Evolutionary conservation across 768 basidiomycete species (phyloP), one percentile per base, ranked within the genome.

Genomic region (Arthromyces matolae): DNA sequence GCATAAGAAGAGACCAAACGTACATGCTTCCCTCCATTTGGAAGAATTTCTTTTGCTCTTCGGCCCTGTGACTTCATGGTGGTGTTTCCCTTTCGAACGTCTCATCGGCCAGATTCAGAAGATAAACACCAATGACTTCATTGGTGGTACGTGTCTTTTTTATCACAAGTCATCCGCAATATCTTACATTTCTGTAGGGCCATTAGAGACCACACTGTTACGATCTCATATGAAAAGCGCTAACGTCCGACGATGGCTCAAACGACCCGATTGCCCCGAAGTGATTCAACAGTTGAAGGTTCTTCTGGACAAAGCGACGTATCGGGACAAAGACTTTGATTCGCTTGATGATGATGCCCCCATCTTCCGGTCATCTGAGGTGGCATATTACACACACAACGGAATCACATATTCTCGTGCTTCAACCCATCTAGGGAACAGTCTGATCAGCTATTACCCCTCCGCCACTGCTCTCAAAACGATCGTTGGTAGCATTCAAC

Each of bases 11-110:
- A 13, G 46, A 3, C 42, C 54, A 1, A 70, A 67, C 34, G 25
- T 58, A n/a, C 69, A 71, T 38, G 49, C 60, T 3, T 53, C 64
- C 0, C 56, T 71, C 40, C 72, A 72, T 44, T 40, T 73, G 4
- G 51, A 59, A 14, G 61, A 71, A 9, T 71, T 69, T 41, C 51
- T 70, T 0, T 8, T 53, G 0, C 51, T 63, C 3, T 72, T 71
- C 43, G 66, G 73, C 0, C 69, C 70, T 2, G 51, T 68, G 0
- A 56, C 53, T 1, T 61, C 61, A 1, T 75, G 71, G 74, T 72
- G 49, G n/a, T n/a, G n/a, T n/a, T n/a, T n/a, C n/a, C n/a, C n/a
- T n/a, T n/a, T n/a, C n/a, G n/a, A n/a, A n/a, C 51, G 57, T 0
- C 46, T 71, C 7, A 72, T 73, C 27, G 67, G 73, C 2, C 44